phyloP scores from a whole-genome alignment of 2,329 filamentous ascomycete species.

The Aspergillus sp. region DNA sequence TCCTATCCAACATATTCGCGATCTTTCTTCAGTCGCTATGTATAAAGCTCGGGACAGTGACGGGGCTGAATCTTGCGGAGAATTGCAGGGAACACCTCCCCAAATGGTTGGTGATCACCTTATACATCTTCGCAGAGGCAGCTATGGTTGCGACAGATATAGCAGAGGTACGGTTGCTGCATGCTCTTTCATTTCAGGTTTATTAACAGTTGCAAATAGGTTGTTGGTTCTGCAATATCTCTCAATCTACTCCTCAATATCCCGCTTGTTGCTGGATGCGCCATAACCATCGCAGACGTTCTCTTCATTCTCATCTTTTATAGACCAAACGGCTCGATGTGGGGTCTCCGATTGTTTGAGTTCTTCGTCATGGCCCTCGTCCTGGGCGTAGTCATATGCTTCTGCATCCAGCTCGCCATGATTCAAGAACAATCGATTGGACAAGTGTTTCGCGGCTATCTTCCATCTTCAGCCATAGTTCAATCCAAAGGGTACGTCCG shows the following conservation, averaged over 20 bases:
- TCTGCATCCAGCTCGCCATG: constrained; percentile 57
- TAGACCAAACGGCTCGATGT: constrained; percentile 52
- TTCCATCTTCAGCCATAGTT: constrained; percentile 55
- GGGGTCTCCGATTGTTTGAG: constrained; percentile 54
- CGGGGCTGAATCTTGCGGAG: constrained; percentile 65
- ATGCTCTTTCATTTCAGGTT: background rate
- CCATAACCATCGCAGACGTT: constrained; percentile 58
- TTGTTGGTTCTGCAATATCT: constrained; percentile 58
- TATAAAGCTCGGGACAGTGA: constrained; percentile 67
- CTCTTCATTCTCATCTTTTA: constrained; percentile 59
- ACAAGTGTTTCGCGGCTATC: constrained; percentile 55
- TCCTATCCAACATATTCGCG: constrained; percentile 50
- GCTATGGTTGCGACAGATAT: constrained; percentile 73
- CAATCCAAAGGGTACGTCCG: constrained; percentile 52
- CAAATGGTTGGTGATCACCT: constrained; percentile 61
- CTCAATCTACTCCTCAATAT: constrained; percentile 56
- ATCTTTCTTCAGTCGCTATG: constrained; percentile 50
- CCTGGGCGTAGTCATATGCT: constrained; percentile 57
- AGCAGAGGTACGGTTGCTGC: constrained; percentile 53
- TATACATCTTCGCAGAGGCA: constrained; percentile 64
- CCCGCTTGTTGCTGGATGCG: constrained; percentile 56
- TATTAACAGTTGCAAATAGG: constrained; percentile 32
- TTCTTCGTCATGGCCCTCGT: constrained; percentile 56
- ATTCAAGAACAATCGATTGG: constrained; percentile 51
- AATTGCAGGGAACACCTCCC: constrained; percentile 66